These are phyloP conservation scores for Globisporangium heterothallicum DNA, from an alignment of 352 stramenopile genomes.

Conservation along the genomic window DNA sequence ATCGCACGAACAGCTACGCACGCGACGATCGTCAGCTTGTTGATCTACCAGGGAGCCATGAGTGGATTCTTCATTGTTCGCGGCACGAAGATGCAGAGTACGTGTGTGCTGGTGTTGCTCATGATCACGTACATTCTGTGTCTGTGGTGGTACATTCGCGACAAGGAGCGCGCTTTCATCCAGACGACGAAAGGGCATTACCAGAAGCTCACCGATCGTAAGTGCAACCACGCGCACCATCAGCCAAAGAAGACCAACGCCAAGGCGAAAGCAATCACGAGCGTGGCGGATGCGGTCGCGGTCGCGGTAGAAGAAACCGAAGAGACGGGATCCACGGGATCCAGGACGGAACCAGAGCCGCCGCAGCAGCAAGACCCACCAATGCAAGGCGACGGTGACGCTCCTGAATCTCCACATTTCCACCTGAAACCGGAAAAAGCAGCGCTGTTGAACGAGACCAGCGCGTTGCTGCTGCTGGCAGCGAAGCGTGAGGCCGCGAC, in stretches of 20 bases:
- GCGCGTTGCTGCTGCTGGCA: conserved; percentile 31
- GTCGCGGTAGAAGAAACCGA: conserved; percentile 1
- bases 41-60: conserved; percentile 82
- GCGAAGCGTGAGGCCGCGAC: conserved; percentile 28
- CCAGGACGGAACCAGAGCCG: conserved; percentile 9
- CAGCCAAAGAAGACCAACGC: conserved; percentile 9
- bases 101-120: conserved; percentile 62
- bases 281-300: conserved; percentile 9
- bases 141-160: conserved; percentile 79
- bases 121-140: conserved; percentile 81
- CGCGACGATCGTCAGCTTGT: conserved; percentile 69
- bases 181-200: conserved; percentile 31
- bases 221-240: conserved; percentile 34
- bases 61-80: conserved; percentile 79
- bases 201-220: conserved; percentile 29
- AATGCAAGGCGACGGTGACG: neutral
- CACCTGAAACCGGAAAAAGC: conserved; percentile 8
- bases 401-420: conserved; percentile 7
- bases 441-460: conserved; percentile 19
- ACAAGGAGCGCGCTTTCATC: conserved; percentile 70
- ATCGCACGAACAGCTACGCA: conserved; percentile 79
- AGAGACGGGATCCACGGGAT: conserved; percentile 3
- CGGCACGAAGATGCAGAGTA: conserved; percentile 69
- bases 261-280: conserved; percentile 4
- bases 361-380: neutral